A percentile compares a stretch with the other conserved stretches of the same genome.
Evolutionary conservation across 1,284 basidiomycete genomes (phyloP).

Genomic region (Vanrija sp.): DNA sequence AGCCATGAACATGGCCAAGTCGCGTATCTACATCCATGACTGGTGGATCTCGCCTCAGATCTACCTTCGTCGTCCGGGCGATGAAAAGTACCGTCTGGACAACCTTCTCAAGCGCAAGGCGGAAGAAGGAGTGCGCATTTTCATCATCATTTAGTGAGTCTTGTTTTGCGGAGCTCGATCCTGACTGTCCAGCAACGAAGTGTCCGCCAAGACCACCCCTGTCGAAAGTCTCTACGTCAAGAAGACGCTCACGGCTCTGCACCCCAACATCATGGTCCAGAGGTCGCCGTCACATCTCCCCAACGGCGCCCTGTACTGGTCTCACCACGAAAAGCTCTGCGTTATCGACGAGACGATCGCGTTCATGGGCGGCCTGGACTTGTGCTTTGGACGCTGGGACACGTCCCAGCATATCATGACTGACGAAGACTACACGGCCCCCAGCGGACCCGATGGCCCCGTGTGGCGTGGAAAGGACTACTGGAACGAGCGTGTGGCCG

Average conservation of each 20-base stretch:
- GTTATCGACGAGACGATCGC: conserved; percentile 96
- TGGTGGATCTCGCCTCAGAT: conserved; percentile 82
- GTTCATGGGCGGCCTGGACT: conserved; percentile 96
- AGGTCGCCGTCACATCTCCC: conserved; percentile 96
- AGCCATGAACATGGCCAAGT: conserved; percentile 84
- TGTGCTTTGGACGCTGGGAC: conserved; percentile 85
- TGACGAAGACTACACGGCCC: conserved; percentile 66
- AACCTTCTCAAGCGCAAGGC: conserved; percentile 86
- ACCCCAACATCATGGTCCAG: conserved; percentile 94
- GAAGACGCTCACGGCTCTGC: conserved; percentile 74
- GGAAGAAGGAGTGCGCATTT: conserved; percentile 92
- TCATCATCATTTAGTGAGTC: conserved; percentile 85
- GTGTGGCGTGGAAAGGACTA: conserved; percentile 76
- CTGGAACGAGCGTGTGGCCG: conserved; percentile 81
- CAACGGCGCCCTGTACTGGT: conserved; percentile 98
- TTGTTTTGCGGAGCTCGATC: no score
- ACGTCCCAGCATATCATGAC: conserved; percentile 87
- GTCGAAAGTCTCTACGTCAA: conserved; percentile 91
- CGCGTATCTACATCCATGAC: conserved; percentile 87
- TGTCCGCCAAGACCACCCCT: conserved; percentile 93
- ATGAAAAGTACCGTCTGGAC: conserved; percentile 86
- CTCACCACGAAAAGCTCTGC: conserved; percentile 97
- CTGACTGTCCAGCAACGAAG: conserved; percentile 68
- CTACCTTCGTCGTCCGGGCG: conserved; percentile 74
- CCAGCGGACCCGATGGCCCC: conserved; percentile 58